Evolutionary conservation across 495 filamentous ascomycete species (phyloP).

Genomic region (Tuber microsphaerosporum): DNA sequence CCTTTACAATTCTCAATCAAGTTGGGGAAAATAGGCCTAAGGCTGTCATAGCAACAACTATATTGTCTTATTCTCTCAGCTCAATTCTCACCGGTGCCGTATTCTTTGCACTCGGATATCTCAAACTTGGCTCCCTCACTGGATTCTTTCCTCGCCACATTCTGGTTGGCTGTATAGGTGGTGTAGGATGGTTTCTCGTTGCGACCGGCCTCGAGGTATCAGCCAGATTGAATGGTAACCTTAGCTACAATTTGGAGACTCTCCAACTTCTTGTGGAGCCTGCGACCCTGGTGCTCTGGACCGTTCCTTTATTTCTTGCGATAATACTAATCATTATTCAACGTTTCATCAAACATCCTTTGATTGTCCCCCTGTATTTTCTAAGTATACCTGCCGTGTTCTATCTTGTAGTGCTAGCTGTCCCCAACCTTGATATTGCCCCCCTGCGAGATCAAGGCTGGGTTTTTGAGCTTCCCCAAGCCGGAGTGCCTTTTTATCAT

Average conservation of each 20-base stretch:
- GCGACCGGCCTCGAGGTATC: constrained; percentile 89
- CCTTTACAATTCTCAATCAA: constrained; percentile 69
- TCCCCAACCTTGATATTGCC: constrained; percentile 56
- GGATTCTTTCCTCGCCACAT: constrained; percentile 96
- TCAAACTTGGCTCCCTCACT: constrained; percentile 78
- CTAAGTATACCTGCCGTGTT: constrained; percentile 71
- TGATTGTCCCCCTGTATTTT: constrained; percentile 81
- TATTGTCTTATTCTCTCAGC: constrained; percentile 81
- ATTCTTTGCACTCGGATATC: constrained; percentile 82
- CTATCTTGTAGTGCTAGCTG: constrained; percentile 66
- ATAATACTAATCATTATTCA: constrained; percentile 68
- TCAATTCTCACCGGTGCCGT: constrained; percentile 83
- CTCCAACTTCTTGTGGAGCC: constrained; percentile 60
- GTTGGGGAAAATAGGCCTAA: constrained; percentile 75
- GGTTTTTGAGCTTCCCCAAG: constrained; percentile 79
- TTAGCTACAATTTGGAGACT: constrained; percentile 71
- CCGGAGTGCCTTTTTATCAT: constrained; percentile 86
- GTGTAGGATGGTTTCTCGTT: constrained; percentile 93
- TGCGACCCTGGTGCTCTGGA: constrained; percentile 75
- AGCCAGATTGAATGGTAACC: constrained; percentile 74
- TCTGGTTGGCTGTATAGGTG: constrained; percentile 93
- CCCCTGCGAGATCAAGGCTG: constrained; percentile 65
- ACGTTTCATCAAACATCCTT: constrained; percentile 65
- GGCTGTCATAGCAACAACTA: constrained; percentile 83
- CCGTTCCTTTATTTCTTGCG: constrained; percentile 68